These are phyloP conservation scores for Exophiala sideris DNA, from an alignment of 2,329 filamentous ascomycete genomes.

Conservation along the genomic window DNA sequence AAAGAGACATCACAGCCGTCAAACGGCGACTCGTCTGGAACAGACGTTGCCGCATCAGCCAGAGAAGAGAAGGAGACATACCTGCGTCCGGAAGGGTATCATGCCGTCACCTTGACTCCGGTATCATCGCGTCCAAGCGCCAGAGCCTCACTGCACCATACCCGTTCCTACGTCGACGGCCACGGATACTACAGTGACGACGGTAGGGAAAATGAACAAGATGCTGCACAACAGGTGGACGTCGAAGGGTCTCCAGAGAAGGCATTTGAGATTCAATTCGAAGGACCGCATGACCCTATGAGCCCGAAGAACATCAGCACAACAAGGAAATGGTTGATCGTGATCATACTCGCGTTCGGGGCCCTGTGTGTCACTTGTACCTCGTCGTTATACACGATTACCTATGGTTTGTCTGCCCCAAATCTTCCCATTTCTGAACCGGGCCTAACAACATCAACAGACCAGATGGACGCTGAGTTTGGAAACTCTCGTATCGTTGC, in stretches of 20 bases:
- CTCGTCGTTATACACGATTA: slow-evolving; percentile 84
- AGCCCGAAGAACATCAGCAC: slow-evolving; percentile 68
- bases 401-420: slow-evolving; percentile 51
- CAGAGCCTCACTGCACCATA: slow-evolving; percentile 12
- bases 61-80: slow-evolving; percentile 11
- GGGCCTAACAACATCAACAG: slow-evolving; percentile 10
- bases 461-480: slow-evolving; percentile 73
- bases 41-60: too few relatives aligned
- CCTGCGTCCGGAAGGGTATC: neutral
- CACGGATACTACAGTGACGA: slow-evolving; percentile 22
- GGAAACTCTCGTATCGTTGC: slow-evolving; percentile 66
- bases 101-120: slow-evolving; percentile 14
- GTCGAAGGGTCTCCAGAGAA: slow-evolving; percentile 13
- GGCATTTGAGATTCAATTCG: slow-evolving; percentile 64
- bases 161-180: slow-evolving; percentile 27
- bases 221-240: slow-evolving; percentile 4
- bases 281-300: slow-evolving; percentile 68
- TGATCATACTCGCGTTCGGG: slow-evolving; percentile 67
- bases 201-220: slow-evolving; percentile 6
- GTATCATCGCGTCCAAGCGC: slow-evolving; percentile 14
- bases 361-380: slow-evolving; percentile 85
- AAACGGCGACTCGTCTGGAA: too few relatives aligned
- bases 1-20: too few relatives aligned
- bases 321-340: slow-evolving; percentile 74
- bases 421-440: neutral